Evolutionary conservation across 768 basidiomycete genomes (phyloP), one percentile per base, ranked within the genome.

Genomic region (Amanita molliuscula): DNA sequence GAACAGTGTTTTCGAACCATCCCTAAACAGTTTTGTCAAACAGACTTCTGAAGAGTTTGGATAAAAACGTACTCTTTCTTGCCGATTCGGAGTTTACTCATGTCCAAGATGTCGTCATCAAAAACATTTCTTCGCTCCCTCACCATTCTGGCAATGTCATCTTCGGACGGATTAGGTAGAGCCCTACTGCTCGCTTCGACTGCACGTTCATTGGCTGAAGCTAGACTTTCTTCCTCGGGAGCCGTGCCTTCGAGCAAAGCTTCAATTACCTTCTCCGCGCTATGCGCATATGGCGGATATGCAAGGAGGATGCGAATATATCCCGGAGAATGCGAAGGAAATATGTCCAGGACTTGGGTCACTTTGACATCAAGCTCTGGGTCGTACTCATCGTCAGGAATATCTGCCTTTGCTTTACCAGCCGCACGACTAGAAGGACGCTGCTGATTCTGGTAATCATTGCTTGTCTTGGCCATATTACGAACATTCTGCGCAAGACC

Each of bases 161-260:
- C 51, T 10, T 23, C 31, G 20, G 46, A 21, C 4, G 47, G 4
- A 41, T 16, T 59, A 16, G 21, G 31, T 13, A 41, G 11, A 21
- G 41, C 3, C 9, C 35, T 35, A 15, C 25, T 3, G 2, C 43
- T 18, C 20, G 11, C 34, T 20, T 26, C 25, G 26, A 15, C 4
- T 11, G 42, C 26, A 18, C 3, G 7, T 16, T 13, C 25, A 23
- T 23, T 23, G 18, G 29, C 38, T 3, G 41, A 9, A 13, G 50
- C 54, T 16, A 66, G 48, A 4, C 63, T 66, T 7, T 62, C 65
- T 25, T 62, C 62, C 5, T 52, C 44, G 20, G 79, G 81, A 1
- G 84, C 79, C 0, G 77, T 82, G 0, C 83, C 85, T 50, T 90
- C 88, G 41, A 93, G 65, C n/a, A 93, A 61, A 0, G 84, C 84